phyloP scores from a whole-genome alignment of 2,329 filamentous ascomycete species.

The Aspergillus sp. region DNA sequence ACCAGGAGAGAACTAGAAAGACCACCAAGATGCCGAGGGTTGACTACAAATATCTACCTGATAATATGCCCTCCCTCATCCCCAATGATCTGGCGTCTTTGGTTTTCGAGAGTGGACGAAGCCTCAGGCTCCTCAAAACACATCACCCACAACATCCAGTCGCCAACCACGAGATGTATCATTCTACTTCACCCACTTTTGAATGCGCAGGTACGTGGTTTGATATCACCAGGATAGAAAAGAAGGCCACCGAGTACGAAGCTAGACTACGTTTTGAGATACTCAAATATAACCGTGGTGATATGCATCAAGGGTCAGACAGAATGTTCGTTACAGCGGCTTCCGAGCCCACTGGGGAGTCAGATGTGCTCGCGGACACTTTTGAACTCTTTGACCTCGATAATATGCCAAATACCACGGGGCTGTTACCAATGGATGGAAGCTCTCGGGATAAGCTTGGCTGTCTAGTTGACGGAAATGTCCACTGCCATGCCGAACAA shows the following conservation, averaged over 20 bases:
- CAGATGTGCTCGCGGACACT: slow-evolving; percentile 20
- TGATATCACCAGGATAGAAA: slow-evolving; percentile 65
- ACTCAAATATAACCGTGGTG: slow-evolving; percentile 36
- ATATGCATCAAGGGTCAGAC: slow-evolving; percentile 27
- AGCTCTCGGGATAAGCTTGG: slow-evolving; percentile 33
- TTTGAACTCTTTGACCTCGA: slow-evolving; percentile 43
- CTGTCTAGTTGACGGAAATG: slow-evolving; percentile 26
- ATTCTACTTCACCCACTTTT: slow-evolving; percentile 57
- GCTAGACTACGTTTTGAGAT: slow-evolving; percentile 39
- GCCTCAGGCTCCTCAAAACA: slow-evolving; percentile 69
- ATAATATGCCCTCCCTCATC: slow-evolving; percentile 71
- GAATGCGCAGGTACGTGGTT: slow-evolving; percentile 74
- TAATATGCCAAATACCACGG: slow-evolving; percentile 25
- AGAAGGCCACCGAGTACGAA: slow-evolving; percentile 54
- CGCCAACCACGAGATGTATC: slow-evolving; percentile 52
- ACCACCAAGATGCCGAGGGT: slow-evolving; percentile 62
- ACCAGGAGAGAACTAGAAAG: slow-evolving; percentile 61
- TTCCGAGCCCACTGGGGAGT: not conserved
- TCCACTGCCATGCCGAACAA: slow-evolving; percentile 18
- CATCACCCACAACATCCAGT: slow-evolving; percentile 73
- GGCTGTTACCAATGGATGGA: slow-evolving; percentile 25
- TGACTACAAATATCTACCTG: slow-evolving; percentile 54
- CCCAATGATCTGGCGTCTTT: slow-evolving; percentile 66
- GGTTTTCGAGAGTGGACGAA: slow-evolving; percentile 79
- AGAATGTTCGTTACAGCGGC: not conserved